Conservation (phyloP, 1,284 basidiomycete species). For the Boletus holoroseus region DNA sequence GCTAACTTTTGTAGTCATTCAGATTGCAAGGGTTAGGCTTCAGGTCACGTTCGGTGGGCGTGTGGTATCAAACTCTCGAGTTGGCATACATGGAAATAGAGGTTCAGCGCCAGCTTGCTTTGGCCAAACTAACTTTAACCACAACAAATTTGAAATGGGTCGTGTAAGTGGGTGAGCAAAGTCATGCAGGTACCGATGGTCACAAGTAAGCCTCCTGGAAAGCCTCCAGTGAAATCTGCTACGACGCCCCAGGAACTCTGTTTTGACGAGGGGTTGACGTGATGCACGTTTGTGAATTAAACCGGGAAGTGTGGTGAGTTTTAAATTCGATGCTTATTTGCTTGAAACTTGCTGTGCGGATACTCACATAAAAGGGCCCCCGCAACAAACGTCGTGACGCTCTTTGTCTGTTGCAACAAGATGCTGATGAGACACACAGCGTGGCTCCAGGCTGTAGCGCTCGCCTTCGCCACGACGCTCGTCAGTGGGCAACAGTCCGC, state of each 20-base stretch:
- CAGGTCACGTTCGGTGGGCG: not conserved
- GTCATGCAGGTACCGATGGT: not conserved
- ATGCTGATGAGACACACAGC: slow-evolving; percentile 13
- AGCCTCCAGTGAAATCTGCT: not conserved
- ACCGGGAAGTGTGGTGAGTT: not conserved
- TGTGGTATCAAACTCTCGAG: not conserved
- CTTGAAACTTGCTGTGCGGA: no score
- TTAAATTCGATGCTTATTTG: not conserved
- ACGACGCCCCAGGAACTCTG: no score
- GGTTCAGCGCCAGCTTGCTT: not conserved
- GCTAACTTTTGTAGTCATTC: not conserved
- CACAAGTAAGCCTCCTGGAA: not conserved
- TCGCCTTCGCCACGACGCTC: slow-evolving; percentile 9
- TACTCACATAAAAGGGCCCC: slow-evolving; percentile 15
- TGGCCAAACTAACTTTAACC: not conserved
- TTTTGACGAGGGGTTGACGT: not conserved
- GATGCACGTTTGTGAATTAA: slow-evolving; percentile 19
- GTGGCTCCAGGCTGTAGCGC: slow-evolving; percentile 4
- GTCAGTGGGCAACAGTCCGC: slow-evolving; percentile 35
- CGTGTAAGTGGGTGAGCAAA: not conserved
- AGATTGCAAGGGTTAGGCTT: not conserved
- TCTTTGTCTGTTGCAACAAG: not conserved
- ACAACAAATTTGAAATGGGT: not conserved
- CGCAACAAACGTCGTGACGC: not conserved
- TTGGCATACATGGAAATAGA: not conserved